Evolutionary conservation across 306 rosid species (phyloP), one percentile per base, ranked within the genome.

Genomic region (Lathyrus sativus): DNA sequence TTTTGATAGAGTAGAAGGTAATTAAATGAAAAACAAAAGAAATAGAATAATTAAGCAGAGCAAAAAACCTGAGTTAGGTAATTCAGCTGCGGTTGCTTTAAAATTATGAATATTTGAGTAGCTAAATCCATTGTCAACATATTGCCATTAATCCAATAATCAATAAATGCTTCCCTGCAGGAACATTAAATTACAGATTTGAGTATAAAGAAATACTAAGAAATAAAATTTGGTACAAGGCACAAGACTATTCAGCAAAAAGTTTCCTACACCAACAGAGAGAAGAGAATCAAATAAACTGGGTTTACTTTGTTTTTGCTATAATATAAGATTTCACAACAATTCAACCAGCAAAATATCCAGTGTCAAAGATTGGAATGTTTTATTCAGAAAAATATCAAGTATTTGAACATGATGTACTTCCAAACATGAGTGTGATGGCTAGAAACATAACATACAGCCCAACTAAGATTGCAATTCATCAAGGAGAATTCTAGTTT

Each of bases 71-170:
- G 91, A 46, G 91, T 79, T 44, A 95, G 89, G 73, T 85, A 84
- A 42, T 83, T 87, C 81, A 84, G 84, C 79, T 88, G 92, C 3
- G 92, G 97, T 79, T 90, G 96, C 85, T 95, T 91, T 76, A 95
- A 78, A 79, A 95, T 88, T 48, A 57, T 75, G 85, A 70, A 90
- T 65, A 91, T 83, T 78, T 87, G 90, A 46, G 96, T 80, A 66
- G 95, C 92, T 46, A 90, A 58, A 79, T 95, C 97, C 91, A 80
- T 74, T 0, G 89, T 91, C 87, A 91, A 72, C 97, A 91, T 71
- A 71, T 88, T 93, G 55, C 89, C 89, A 50, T 76, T 83, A 69
- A 95, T 75, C 99, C 99, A 95, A 74, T 87, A 90, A 79, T 91
- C 85, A 77, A 85, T 62, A 84, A 95, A 95, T 59, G 88, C 76